Conservation (phyloP, 768 basidiomycete genomes). For the Termitomyces sp. region DNA sequence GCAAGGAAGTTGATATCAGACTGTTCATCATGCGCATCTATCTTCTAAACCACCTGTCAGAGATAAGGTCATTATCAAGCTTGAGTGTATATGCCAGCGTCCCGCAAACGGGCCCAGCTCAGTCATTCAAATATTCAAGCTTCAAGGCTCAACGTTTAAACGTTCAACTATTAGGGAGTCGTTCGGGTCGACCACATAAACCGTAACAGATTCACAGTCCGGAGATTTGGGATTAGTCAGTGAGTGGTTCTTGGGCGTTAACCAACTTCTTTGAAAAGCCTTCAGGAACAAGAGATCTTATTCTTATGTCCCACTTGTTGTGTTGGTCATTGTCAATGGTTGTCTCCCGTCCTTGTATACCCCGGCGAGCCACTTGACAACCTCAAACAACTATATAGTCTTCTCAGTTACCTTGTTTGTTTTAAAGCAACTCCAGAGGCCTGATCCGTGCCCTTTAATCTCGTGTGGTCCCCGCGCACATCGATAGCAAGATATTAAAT, state of each 20-base stretch:
- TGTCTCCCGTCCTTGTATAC: background rate
- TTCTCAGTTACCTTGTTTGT: slow-evolving; percentile 3
- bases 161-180: no score
- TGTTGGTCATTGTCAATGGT: background rate
- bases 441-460: background rate
- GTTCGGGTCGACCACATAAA: no score
- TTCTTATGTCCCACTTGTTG: background rate
- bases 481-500: slow-evolving; percentile 4
- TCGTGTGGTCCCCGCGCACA: slow-evolving; percentile 1
- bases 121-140: no score
- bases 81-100: no score
- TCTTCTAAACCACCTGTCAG: no score
- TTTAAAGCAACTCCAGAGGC: no score
- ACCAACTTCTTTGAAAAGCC: background rate
- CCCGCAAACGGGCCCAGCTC: no score
- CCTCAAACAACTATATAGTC: slow-evolving; percentile 1
- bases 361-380: background rate
- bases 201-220: no score
- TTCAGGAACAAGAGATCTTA: background rate
- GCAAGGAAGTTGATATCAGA: no score
- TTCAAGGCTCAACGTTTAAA: no score
- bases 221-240: background rate
- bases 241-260: background rate
- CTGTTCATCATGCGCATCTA: no score
- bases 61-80: no score